Percentiles rank a stretch among this genome's conserved stretches.
Conservation (phyloP, 2,329 filamentous ascomycete genomes). For the Ophiostoma tasmaniense region DNA sequence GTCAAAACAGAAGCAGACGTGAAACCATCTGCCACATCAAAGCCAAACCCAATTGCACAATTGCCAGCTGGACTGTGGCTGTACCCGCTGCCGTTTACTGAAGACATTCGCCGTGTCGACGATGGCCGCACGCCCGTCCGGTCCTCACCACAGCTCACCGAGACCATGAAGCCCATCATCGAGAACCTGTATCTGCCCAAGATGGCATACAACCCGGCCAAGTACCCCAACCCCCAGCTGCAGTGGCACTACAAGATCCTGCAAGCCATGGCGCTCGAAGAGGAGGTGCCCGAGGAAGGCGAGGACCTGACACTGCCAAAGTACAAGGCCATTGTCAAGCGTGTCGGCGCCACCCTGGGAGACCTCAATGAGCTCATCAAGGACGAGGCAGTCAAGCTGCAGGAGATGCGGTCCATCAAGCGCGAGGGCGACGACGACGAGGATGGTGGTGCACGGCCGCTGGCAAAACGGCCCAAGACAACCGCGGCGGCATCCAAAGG, state of each 20-base stretch:
- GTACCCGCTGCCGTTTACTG: slow-evolving; percentile 76
- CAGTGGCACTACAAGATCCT: slow-evolving; percentile 98
- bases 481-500: slow-evolving; percentile 31
- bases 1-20: not conserved
- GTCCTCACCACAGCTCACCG: slow-evolving; percentile 62
- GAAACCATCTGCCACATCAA: slow-evolving; percentile 29
- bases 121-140: slow-evolving; percentile 44
- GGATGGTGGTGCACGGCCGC: slow-evolving; percentile 26
- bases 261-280: slow-evolving; percentile 82
- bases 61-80: slow-evolving; percentile 84
- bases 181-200: slow-evolving; percentile 85
- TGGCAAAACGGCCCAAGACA: slow-evolving; percentile 46
- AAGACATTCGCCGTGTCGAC: slow-evolving; percentile 75
- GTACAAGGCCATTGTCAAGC: slow-evolving; percentile 81
- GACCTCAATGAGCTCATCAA: slow-evolving; percentile 68
- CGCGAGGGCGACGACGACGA: slow-evolving; percentile 42
- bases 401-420: slow-evolving; percentile 39
- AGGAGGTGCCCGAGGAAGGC: slow-evolving; percentile 69
- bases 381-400: slow-evolving; percentile 37
- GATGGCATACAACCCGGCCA: slow-evolving; percentile 71
- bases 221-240: slow-evolving; percentile 83
- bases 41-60: slow-evolving; percentile 54
- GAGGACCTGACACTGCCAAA: slow-evolving; percentile 77
- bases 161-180: slow-evolving; percentile 73
- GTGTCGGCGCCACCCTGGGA: slow-evolving; percentile 68